Percentiles rank a stretch among this genome's conserved stretches.
Conservation (phyloP, 495 filamentous ascomycete species). For the Cryomyces antarcticus region DNA sequence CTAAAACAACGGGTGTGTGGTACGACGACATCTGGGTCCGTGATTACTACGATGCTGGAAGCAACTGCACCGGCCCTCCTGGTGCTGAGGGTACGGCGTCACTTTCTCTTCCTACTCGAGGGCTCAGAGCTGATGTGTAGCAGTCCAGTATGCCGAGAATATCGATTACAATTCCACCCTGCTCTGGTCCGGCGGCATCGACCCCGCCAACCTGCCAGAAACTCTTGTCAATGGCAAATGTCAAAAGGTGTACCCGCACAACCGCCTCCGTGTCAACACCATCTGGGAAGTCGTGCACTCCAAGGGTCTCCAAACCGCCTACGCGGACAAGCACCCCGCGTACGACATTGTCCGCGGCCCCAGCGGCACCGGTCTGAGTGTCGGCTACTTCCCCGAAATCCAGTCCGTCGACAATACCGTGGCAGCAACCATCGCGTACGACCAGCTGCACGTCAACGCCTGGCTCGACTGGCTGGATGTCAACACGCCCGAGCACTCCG, state of each 20-base stretch:
- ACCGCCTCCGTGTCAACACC: slow-evolving; percentile 20
- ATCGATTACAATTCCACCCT: slow-evolving; percentile 12
- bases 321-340: slow-evolving; percentile 22
- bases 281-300: slow-evolving; percentile 16
- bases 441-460: slow-evolving; percentile 16
- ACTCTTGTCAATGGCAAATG: slow-evolving; percentile 12
- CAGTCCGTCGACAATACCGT: slow-evolving; percentile 7
- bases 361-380: slow-evolving; percentile 15
- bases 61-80: slow-evolving; percentile 12
- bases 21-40: slow-evolving; percentile 20
- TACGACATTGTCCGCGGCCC: slow-evolving; percentile 21
- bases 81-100: slow-evolving; percentile 12
- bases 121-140: neutral
- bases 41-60: slow-evolving; percentile 12
- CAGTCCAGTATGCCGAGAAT: slow-evolving; percentile 14
- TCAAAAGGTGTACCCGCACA: slow-evolving; percentile 15
- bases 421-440: slow-evolving; percentile 15
- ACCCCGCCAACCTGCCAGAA: slow-evolving; percentile 17
- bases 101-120: neutral
- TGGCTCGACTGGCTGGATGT: slow-evolving; percentile 18
- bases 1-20: slow-evolving; percentile 18
- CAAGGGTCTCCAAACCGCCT: slow-evolving; percentile 16
- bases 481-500: slow-evolving; percentile 9
- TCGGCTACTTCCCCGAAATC: slow-evolving; percentile 22
- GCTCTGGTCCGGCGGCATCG: slow-evolving; percentile 18